phyloP scores from a whole-genome alignment of 768 basidiomycete species.

The Suillus brevipes region DNA sequence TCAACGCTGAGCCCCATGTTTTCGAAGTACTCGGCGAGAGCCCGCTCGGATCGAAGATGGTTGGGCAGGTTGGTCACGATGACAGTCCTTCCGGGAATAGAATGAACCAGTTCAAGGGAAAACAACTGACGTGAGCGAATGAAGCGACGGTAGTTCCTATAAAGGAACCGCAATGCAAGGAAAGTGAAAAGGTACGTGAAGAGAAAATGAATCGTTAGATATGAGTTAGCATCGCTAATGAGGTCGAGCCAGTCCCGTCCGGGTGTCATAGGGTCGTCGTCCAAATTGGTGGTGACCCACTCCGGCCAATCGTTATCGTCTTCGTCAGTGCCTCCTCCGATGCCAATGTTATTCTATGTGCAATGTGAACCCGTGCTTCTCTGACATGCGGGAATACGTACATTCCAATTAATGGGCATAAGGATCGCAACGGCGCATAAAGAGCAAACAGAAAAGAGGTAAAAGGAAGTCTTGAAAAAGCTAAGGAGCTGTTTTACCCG shows the following conservation, averaged over 20 bases:
- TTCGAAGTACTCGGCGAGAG: constrained; percentile 93
- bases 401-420: constrained; percentile 94
- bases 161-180: constrained; percentile 82
- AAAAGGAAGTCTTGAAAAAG: constrained; percentile 95
- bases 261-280: constrained; percentile 30
- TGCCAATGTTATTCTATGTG: constrained; percentile 67
- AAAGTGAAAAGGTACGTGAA: constrained; percentile 95
- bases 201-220: constrained; percentile 83
- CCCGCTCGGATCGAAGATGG: constrained; percentile 82
- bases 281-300: constrained; percentile 20
- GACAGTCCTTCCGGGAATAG: constrained; percentile 90
- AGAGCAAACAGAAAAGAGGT: constrained; percentile 85
- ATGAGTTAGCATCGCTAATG: constrained; percentile 86
- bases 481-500: constrained; percentile 69
- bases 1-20: constrained; percentile 85
- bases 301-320: constrained; percentile 50
- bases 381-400: constrained; percentile 38
- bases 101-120: constrained; percentile 91
- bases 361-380: constrained; percentile 2
- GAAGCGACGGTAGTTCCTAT: constrained; percentile 87
- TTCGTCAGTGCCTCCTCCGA: constrained; percentile 49
- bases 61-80: constrained; percentile 81
- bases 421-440: constrained; percentile 80
- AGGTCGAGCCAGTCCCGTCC: constrained; percentile 79
- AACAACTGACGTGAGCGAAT: constrained; percentile 91